Evolutionary conservation across 805 yeast genomes (phyloP).

Genomic region (Starmerella sp.): DNA sequence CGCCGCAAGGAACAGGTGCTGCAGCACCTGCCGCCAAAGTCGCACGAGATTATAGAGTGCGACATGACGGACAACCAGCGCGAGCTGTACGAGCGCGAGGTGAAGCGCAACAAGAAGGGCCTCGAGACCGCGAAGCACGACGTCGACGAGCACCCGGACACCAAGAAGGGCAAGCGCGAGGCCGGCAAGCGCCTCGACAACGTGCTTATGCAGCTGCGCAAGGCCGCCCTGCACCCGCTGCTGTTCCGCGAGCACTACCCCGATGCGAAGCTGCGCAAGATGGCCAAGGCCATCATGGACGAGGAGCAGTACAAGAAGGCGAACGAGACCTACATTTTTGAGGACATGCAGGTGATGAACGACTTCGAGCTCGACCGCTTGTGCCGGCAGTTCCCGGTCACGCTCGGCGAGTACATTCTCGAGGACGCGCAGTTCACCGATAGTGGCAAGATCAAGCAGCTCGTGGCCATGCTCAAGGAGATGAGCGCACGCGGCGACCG

Average conservation of each 20-base stretch:
- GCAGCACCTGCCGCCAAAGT: conserved; percentile 73
- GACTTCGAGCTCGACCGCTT: conserved; percentile 76
- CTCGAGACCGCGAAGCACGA: conserved; percentile 23
- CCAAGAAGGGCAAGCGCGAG: conserved; percentile 26
- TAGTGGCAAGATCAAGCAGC: conserved; percentile 62
- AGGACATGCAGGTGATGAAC: conserved; percentile 91
- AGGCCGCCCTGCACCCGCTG: conserved; percentile 87
- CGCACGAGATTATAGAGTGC: conserved; percentile 53
- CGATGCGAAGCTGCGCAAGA: conserved; percentile 43
- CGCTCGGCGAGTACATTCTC: conserved; percentile 44
- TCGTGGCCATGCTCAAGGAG: conserved; percentile 46
- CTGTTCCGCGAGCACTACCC: conserved; percentile 58
- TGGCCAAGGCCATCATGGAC: conserved; percentile 69
- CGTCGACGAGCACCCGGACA: conserved; percentile 24
- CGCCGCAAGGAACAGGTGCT: conserved; percentile 87
- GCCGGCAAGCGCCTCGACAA: conserved; percentile 44
- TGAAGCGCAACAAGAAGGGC: conserved; percentile 29
- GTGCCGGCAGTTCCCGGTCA: conserved; percentile 58
- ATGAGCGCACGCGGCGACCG: conserved; percentile 45
- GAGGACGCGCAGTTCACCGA: conserved; percentile 45
- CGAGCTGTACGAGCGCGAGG: conserved; percentile 49
- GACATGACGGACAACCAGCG: conserved; percentile 45
- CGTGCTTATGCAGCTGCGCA: conserved; percentile 76
- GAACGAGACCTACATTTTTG: conserved; percentile 62
- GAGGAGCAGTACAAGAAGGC: conserved; percentile 75